These are phyloP conservation scores for Epichloe elymi DNA, from an alignment of 2,329 filamentous ascomycete genomes.

Conservation along the genomic window DNA sequence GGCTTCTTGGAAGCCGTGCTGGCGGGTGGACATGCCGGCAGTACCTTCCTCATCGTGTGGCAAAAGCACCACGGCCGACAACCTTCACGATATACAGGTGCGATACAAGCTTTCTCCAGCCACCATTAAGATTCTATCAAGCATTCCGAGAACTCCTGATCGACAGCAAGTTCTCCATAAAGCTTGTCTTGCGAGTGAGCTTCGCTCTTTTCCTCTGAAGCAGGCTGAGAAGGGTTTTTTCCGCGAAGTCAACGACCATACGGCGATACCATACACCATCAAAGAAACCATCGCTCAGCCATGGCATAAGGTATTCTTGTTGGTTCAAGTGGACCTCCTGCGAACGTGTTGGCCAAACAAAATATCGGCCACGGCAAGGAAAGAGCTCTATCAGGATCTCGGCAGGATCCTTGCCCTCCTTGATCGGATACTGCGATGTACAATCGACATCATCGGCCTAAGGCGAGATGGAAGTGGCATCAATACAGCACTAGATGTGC, in stretches of 20 bases:
- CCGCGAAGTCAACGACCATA: slow-evolving; percentile 24
- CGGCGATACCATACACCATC: slow-evolving; percentile 25
- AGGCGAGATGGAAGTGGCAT: slow-evolving; percentile 50
- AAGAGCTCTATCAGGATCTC: slow-evolving; percentile 20
- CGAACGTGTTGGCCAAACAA: slow-evolving; percentile 46
- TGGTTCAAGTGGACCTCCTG: slow-evolving; percentile 60
- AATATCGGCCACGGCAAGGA: slow-evolving; percentile 18
- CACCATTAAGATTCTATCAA: slow-evolving; percentile 19
- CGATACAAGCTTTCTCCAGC: slow-evolving; percentile 21
- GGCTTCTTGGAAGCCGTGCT: neutral
- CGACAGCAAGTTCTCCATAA: slow-evolving; percentile 22
- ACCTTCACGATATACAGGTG: slow-evolving; percentile 17
- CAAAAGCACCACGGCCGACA: neutral
- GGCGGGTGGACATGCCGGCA: neutral
- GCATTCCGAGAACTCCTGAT: slow-evolving; percentile 14
- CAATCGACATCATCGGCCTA: slow-evolving; percentile 24
- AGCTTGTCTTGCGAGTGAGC: slow-evolving; percentile 25
- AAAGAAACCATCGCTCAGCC: slow-evolving; percentile 36
- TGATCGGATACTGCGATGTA: slow-evolving; percentile 22
- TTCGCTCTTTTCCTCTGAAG: slow-evolving; percentile 23
- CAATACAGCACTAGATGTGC: slow-evolving; percentile 60
- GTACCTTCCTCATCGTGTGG: neutral
- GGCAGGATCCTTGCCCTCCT: slow-evolving; percentile 20
- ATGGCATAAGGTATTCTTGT: slow-evolving; percentile 62
- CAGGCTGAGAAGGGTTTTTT: slow-evolving; percentile 23